A percentile compares a stretch with the other conserved stretches of the same genome.
phyloP scores from a whole-genome alignment of 768 basidiomycete species.

The Galerina sulciceps region DNA sequence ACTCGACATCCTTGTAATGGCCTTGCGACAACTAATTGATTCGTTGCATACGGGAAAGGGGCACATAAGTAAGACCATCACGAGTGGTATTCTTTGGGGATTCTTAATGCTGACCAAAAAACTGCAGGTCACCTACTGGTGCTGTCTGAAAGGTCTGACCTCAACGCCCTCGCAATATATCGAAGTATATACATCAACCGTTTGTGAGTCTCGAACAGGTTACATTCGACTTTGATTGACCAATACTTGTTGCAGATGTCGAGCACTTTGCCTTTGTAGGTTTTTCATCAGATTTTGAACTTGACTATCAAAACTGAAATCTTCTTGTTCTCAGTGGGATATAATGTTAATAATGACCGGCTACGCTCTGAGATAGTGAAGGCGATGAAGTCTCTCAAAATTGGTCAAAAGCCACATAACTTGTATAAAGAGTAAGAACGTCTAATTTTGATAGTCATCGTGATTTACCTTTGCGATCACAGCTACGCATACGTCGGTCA shows the following conservation, averaged over 20 bases:
- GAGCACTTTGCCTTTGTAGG: slow-evolving; percentile 51
- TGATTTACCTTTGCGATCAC: background rate
- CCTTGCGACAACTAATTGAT: slow-evolving; percentile 28
- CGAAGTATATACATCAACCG: slow-evolving; percentile 48
- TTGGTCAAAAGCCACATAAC: slow-evolving; percentile 7
- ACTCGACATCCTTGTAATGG: slow-evolving; percentile 15
- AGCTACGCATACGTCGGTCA: slow-evolving; percentile 17
- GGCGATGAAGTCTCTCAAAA: slow-evolving; percentile 15
- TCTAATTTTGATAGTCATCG: background rate
- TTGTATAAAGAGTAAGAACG: slow-evolving; percentile 13
- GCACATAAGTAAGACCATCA: slow-evolving; percentile 14
- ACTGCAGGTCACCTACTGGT: slow-evolving; percentile 34
- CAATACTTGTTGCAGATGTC: slow-evolving; percentile 38
- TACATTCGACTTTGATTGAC: background rate
- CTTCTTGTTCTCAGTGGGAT: slow-evolving; percentile 26
- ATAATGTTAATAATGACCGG: slow-evolving; percentile 25
- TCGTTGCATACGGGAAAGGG: slow-evolving; percentile 30
- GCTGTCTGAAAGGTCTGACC: slow-evolving; percentile 26
- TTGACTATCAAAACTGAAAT: background rate
- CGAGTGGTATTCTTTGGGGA: background rate
- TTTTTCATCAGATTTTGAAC: slow-evolving; percentile 8
- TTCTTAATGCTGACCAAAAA: background rate
- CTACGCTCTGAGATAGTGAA: slow-evolving; percentile 18
- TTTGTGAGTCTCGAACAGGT: slow-evolving; percentile 39
- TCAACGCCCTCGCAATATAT: slow-evolving; percentile 20